Percentiles rank a stretch among this genome's conserved stretches.
phyloP scores from a whole-genome alignment of 768 basidiomycete species.

The Chlorophyllum brunneum region DNA sequence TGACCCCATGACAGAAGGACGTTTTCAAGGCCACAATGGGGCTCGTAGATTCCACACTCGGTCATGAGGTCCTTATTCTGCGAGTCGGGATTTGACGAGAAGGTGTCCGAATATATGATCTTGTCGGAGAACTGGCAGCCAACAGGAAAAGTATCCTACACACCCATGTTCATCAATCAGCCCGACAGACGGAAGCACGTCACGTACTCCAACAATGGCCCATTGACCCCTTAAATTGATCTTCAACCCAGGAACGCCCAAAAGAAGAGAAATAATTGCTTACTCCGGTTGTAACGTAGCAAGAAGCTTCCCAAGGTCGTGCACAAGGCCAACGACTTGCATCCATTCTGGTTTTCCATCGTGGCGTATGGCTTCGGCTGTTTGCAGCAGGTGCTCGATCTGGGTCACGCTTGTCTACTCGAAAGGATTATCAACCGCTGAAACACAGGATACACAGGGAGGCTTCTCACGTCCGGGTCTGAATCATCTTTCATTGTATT shows the following conservation, averaged over 20 bases:
- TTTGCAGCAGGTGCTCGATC: conserved; percentile 89
- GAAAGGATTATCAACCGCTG: conserved; percentile 17
- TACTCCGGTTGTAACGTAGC: conserved; percentile 73
- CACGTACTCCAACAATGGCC: conserved; percentile 86
- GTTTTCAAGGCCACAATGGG: conserved; percentile 79
- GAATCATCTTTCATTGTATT: conserved; percentile 87
- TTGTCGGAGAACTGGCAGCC: conserved; percentile 86
- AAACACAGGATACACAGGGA: not conserved
- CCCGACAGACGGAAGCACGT: conserved; percentile 10
- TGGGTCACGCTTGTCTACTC: conserved; percentile 70
- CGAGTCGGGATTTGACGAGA: conserved; percentile 65
- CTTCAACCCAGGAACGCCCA: not conserved
- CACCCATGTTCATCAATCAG: conserved; percentile 7
- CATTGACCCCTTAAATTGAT: conserved; percentile 64
- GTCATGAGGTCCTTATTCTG: conserved; percentile 64
- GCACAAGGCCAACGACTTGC: conserved; percentile 86
- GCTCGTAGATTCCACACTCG: conserved; percentile 70
- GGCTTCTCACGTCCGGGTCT: conserved; percentile 71
- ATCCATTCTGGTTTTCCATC: conserved; percentile 93
- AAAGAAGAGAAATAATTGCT: not conserved
- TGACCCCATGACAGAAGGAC: conserved; percentile 92
- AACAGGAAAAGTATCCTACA: conserved; percentile 59
- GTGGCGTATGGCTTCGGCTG: conserved; percentile 83
- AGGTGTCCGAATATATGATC: conserved; percentile 78
- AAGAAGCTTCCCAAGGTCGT: conserved; percentile 87